Evolutionary conservation across 2,329 filamentous ascomycete genomes (phyloP), one percentile per base, ranked within the genome.

Genomic region (Xylaria hypoxylon): DNA sequence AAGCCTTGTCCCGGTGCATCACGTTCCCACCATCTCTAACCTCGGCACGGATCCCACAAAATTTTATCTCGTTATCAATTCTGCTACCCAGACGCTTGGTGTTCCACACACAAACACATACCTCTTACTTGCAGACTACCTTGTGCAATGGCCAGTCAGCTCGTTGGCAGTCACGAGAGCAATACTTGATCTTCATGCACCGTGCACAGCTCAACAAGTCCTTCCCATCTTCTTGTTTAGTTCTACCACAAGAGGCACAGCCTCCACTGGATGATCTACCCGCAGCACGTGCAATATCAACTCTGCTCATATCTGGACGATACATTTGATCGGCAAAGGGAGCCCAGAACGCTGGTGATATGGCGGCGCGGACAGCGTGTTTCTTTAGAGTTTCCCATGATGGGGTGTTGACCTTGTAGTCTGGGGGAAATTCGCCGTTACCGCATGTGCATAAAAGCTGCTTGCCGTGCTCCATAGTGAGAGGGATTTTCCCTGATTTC

Each of bases 331-430:
- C 64, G n/a, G 19, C 44, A 22, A 64, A 69, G 13, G 67, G 78
- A 17, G 80, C 77, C 28, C 83, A 77, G 71, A 82, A 90, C 0
- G 79, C 75, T 0, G 86, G 86, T 60, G 87, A 89, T 70, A 90
- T 86, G 8, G 85, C 86, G 4, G 87, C 80, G 6, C 88, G 82
- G 38, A 88, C 86, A 26, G 84, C 80, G 50, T 81, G 76, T 55
- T 78, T 73, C 1, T 77, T 78, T 8, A 80, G 78, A 15, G 71
- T 75, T 3, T 26, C 19, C 79, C 84, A 83, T 26, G 79, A 76
- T 0, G 82, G 80, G 6, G 84, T 48, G 2, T 45, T 26, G 5
- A 71, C 59, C 38, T 80, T 65, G 59, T 79, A 87, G 44, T 72
- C 55, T 0, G 77, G 67, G 0, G 81, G 82, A 15, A 86, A 70